Base-by-base conservation (phyloP, 2,329 filamentous ascomycete genomes). In the Colletotrichum eleusines region DNA sequence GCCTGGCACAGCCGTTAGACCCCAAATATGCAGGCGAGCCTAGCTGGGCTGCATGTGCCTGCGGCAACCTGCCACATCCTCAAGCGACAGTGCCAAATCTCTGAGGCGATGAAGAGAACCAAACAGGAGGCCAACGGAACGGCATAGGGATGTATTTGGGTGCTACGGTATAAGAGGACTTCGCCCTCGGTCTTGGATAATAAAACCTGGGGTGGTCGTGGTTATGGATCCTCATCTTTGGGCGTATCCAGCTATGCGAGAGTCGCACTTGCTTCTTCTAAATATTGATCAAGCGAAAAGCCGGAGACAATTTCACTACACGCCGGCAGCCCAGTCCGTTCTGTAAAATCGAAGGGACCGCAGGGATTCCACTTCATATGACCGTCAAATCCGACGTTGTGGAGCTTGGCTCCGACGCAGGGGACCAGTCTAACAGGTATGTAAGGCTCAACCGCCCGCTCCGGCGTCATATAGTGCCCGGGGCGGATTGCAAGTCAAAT, bases 381-480 rank as follows among this genome's bases (percentile, higher is more conserved):
- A 70, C 66, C 60, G 54, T 57, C 66, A 61, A 35, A 33, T 72
- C 69, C 54, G 66, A 70, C n/a, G 26, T 57, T 18, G 69, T 70
- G 42, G 69, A 72, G 35, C 33, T 65, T 46, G 69, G 66, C 48
- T 70, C 66, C 54, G 51, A 70, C 55, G 55, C 46, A 35, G 28
- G 35, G 60, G 55, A n/a, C 14, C 59, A 38, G 40, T 28, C 50
- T 46, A 9, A 66, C 26, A 44, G 44, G 69, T 66, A 44, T 28
- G 66, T 66, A 61, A 70, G n/a, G 70, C 35, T 42, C 38, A 14
- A 33, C 26, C 16, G 11, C 26, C 23, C 7, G 23, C 44, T 35
- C 46, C 57, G 57, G 35, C 50, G 14, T 57, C 35, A 58, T 14
- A 2, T 33, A 18, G 23, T 16, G n/a, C 50, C 60, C 23, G 48